Conservation (phyloP, 2,329 filamentous ascomycete genomes). For the Ceratocystiopsis minuta region DNA sequence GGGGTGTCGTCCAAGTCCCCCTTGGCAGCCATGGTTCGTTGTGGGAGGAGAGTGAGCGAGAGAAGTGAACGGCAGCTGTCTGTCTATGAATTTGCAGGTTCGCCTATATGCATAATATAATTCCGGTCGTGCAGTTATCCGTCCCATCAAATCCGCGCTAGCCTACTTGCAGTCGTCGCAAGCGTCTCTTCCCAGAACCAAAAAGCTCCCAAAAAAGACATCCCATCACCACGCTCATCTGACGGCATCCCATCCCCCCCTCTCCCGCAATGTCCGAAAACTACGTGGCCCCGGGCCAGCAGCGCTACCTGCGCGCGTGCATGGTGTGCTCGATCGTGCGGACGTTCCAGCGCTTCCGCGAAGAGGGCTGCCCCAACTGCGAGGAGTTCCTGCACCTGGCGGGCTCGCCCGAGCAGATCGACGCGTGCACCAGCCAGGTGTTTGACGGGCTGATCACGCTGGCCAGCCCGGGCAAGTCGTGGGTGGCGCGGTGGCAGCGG, state of each 20-base stretch:
- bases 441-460: constrained; percentile 86
- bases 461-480: constrained; percentile 64
- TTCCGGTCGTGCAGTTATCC: too few relatives aligned
- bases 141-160: too few relatives aligned
- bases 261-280: constrained; percentile 28
- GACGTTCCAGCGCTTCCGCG: constrained; percentile 69
- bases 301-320: constrained; percentile 82
- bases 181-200: too few relatives aligned
- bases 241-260: neutral
- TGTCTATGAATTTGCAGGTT: too few relatives aligned
- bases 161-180: too few relatives aligned
- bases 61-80: neutral
- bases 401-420: constrained; percentile 61
- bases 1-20: neutral
- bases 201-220: neutral
- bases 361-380: constrained; percentile 89
- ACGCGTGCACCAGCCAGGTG: constrained; percentile 87
- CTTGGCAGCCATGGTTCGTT: too few relatives aligned
- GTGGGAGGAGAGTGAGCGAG: too few relatives aligned
- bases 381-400: constrained; percentile 76
- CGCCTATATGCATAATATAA: too few relatives aligned
- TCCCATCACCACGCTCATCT: neutral
- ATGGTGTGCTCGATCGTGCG: constrained; percentile 97
- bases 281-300: constrained; percentile 56
- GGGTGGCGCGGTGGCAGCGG: constrained; percentile 95